Base-by-base conservation (phyloP, 176 grass and related monocot genomes). In the Pontederia paniculata region DNA sequence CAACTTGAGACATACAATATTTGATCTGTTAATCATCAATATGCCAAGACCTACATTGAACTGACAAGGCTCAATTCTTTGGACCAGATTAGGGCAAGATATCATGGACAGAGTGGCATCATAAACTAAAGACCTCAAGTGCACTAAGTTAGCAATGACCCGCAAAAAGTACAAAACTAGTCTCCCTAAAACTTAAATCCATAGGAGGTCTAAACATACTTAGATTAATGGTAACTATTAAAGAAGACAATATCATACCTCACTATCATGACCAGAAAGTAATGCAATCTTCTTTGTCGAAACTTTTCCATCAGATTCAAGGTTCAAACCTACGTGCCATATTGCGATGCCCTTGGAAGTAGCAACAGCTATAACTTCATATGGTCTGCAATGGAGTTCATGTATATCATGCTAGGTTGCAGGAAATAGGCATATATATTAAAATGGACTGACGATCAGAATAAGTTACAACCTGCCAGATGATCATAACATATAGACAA, bases 261-360 rank as follows among this genome's bases (percentile, higher is more conserved):
- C 83, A 0, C 83, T 73, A 75, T 80, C 47, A 21, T 91, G 93
- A 8, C 83, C 78, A 1, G 75, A 72, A 48, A 88, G 83, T 63
- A 88, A 48, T 50, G 87, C 87, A 72, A 98, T 83, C 66, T 82
- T 91, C 60, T 91, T 68, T 18, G 77, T 73, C 48, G 66, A 80
- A 48, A 78, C 69, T 47, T 55, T 51, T 41, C 87, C 66, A 42
- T 80, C 69, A 48, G 86, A 76, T 12, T 86, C 86, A 45, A 58
- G 68, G 23, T 77, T 77, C 60, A 82, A 69, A 57, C 74, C 69
- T 69, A 88, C 62, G 68, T 82, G 83, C 87, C 87, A 98, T 63
- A 98, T 77, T 56, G 80, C 70, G 60, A 98, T 91, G 52, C 83
- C 83, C 81, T 98, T 98, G 75, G 66, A 67, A 67, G 82, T 98